Evolutionary conservation across 2,329 filamentous ascomycete genomes (phyloP).

Genomic region (Thielaviopsis euricoi): DNA sequence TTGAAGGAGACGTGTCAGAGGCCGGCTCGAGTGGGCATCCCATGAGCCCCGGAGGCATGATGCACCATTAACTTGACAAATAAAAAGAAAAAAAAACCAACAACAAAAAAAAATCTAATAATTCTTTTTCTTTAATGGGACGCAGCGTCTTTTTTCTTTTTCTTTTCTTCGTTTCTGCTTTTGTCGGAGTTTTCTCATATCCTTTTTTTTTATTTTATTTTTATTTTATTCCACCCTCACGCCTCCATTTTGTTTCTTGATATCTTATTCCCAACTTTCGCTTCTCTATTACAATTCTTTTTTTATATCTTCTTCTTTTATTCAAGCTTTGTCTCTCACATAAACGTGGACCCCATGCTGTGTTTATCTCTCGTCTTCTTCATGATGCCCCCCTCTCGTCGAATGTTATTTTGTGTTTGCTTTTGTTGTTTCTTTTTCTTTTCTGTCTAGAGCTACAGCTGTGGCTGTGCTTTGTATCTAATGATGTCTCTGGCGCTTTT

Average conservation of each 20-base stretch:
- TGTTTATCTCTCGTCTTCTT: slow-evolving; percentile 2
- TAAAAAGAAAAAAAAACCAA: background rate
- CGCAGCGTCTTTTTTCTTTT: background rate
- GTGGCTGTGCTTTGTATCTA: background rate
- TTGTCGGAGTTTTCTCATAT: slow-evolving; percentile 1
- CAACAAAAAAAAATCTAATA: background rate
- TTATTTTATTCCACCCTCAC: background rate
- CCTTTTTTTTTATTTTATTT: background rate
- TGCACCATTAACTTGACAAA: background rate
- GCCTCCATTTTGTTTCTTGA: background rate
- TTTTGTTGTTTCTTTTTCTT: background rate
- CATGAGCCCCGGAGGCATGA: background rate
- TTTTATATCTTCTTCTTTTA: background rate
- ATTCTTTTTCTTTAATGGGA: background rate
- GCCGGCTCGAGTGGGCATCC: slow-evolving; percentile 29
- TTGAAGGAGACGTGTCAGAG: slow-evolving; percentile 70
- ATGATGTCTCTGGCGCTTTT: too few species aligned
- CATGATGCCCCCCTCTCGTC: slow-evolving; percentile 1
- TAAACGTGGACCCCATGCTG: background rate
- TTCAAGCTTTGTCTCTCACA: background rate
- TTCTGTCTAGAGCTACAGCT: background rate
- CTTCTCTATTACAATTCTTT: slow-evolving; percentile 3
- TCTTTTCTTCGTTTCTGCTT: background rate
- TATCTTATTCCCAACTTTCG: slow-evolving; percentile 2
- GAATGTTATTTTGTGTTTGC: slow-evolving; percentile 3